These are phyloP conservation scores for Oryza punctata DNA, from an alignment of 176 grass and related monocot species.

Conservation along the genomic window DNA sequence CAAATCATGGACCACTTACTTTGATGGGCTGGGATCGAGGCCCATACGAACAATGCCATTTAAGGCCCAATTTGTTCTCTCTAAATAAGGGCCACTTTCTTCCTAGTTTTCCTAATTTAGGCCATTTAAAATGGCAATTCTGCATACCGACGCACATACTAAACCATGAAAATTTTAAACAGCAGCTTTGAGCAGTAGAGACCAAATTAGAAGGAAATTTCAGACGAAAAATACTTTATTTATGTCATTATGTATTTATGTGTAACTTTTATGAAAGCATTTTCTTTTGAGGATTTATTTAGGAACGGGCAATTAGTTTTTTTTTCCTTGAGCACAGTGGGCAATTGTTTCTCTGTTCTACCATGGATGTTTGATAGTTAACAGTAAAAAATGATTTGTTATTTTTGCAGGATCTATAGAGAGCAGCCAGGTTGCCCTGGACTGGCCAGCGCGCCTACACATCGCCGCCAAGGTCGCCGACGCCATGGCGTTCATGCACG, in stretches of 20 bases:
- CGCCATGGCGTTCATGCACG: constrained; percentile 69
- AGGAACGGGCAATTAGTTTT: too few relatives aligned
- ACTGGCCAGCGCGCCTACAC: constrained; percentile 51
- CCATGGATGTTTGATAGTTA: too few relatives aligned
- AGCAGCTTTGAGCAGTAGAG: too few relatives aligned
- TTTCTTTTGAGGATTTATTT: background rate
- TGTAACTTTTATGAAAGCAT: background rate
- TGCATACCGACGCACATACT: background rate
- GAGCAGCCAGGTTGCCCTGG: constrained; percentile 35
- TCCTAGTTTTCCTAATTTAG: background rate
- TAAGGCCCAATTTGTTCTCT: background rate
- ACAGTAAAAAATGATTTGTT: background rate
- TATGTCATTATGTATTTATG: too few relatives aligned
- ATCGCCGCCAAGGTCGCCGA: constrained; percentile 54
- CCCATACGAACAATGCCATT: background rate
- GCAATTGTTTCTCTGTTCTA: too few relatives aligned
- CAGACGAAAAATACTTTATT: too few relatives aligned
- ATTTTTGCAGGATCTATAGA: constrained; percentile 42
- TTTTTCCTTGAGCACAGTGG: too few relatives aligned
- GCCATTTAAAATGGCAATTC: background rate
- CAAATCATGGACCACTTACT: background rate
- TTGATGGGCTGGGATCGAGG: background rate
- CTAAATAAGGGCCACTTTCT: background rate
- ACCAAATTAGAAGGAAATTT: too few relatives aligned
- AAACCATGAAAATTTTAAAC: too few relatives aligned